These are phyloP conservation scores for Blastocystis sp. DNA, from an alignment of 352 stramenopile genomes.

Conservation along the genomic window DNA sequence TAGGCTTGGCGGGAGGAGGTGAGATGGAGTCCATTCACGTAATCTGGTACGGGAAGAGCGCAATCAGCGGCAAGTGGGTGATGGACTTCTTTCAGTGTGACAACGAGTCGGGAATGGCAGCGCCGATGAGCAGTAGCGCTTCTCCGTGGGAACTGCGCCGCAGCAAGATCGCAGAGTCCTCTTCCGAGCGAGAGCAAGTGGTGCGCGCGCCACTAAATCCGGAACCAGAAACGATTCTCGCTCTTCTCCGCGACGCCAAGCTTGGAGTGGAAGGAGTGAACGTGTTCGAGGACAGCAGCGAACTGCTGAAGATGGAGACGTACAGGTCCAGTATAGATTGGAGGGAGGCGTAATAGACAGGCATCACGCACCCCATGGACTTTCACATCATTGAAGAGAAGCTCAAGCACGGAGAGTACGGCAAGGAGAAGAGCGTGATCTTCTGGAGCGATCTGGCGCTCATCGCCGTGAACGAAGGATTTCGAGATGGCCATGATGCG, in stretches of 20 bases:
- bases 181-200: not conserved
- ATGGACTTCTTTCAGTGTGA: slow-evolving; percentile 36
- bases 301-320: not conserved
- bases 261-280: not conserved
- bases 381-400: slow-evolving; percentile 6
- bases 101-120: not conserved
- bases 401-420: slow-evolving; percentile 16
- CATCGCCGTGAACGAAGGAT: slow-evolving; percentile 11
- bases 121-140: not conserved
- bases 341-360: not conserved
- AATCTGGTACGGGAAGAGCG: slow-evolving; percentile 12
- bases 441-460: slow-evolving; percentile 22
- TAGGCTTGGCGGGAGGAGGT: not conserved
- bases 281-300: slow-evolving; percentile 21
- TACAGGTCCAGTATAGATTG: not conserved
- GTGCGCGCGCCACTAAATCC: not conserved
- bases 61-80: slow-evolving; percentile 23
- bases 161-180: not conserved
- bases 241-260: not conserved
- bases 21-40: slow-evolving; percentile 25
- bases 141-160: slow-evolving; percentile 14
- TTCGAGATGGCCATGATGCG: not conserved
- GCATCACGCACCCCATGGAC: slow-evolving; percentile 35
- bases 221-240: not conserved
- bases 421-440: not conserved